These are phyloP conservation scores for Lipomyces anomalus DNA, from an alignment of 805 yeast species.

Conservation along the genomic window DNA sequence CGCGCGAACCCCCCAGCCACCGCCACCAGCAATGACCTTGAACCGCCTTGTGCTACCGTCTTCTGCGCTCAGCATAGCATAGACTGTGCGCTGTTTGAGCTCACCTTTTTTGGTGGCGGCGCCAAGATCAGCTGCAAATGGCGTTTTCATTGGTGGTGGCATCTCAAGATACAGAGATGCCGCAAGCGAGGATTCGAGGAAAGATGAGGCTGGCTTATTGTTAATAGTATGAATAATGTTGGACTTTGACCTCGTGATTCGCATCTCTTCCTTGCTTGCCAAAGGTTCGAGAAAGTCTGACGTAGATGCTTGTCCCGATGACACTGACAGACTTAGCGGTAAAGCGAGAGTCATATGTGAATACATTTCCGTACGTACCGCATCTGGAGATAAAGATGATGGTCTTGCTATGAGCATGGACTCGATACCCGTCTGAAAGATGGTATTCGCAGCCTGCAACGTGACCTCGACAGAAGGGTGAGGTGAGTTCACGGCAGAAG, in stretches of 20 bases:
- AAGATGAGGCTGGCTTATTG: slow-evolving; percentile 51
- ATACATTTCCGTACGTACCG: slow-evolving; percentile 7
- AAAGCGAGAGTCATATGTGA: slow-evolving; percentile 8
- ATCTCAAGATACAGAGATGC: slow-evolving; percentile 19
- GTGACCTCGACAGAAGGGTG: no score
- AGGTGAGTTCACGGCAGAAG: background rate
- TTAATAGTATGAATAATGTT: slow-evolving; percentile 57
- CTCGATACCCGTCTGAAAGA: slow-evolving; percentile 21
- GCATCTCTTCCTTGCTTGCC: slow-evolving; percentile 27
- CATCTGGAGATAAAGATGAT: no score
- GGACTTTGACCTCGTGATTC: slow-evolving; percentile 47
- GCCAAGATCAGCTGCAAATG: slow-evolving; percentile 12
- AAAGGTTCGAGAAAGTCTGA: slow-evolving; percentile 12
- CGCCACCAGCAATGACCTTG: slow-evolving; percentile 67
- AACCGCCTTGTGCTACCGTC: slow-evolving; percentile 34
- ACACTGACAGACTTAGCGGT: slow-evolving; percentile 12
- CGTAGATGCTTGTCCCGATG: background rate
- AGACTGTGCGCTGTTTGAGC: slow-evolving; percentile 28
- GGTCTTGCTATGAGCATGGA: slow-evolving; percentile 8
- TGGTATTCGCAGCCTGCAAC: slow-evolving; percentile 18
- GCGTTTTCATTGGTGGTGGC: slow-evolving; percentile 12
- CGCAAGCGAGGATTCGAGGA: slow-evolving; percentile 37
- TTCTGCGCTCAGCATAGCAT: slow-evolving; percentile 18
- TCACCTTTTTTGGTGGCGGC: slow-evolving; percentile 12
- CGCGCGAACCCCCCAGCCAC: slow-evolving; percentile 69